Conservation (phyloP, 208 protist genomes). For the Trichomonas vaginalis region DNA sequence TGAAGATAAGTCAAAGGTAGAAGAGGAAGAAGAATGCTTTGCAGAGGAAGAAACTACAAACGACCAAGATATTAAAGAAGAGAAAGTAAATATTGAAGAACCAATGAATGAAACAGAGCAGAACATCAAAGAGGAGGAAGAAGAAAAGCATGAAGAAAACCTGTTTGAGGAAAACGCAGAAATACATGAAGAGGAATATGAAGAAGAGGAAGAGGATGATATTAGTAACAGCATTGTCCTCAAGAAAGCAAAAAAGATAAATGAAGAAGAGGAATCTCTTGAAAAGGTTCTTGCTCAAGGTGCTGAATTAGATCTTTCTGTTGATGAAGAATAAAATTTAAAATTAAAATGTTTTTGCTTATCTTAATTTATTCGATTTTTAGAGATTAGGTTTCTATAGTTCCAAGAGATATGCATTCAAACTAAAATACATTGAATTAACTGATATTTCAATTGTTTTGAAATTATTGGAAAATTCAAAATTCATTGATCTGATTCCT, state of each 20-base stretch:
- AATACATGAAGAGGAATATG: background rate
- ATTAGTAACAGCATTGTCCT: background rate
- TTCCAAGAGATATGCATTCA: too few relatives aligned
- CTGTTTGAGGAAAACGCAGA: background rate
- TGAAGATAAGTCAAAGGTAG: background rate
- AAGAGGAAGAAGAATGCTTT: background rate
- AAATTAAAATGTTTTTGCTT: too few relatives aligned
- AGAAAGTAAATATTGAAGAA: background rate
- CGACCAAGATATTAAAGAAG: background rate
- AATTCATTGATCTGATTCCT: too few relatives aligned
- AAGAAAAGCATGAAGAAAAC: background rate
- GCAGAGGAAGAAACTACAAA: background rate
- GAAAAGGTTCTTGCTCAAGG: background rate
- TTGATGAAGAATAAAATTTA: background rate
- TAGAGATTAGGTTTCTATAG: too few relatives aligned
- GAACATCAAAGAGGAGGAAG: background rate
- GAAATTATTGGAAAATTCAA: too few relatives aligned
- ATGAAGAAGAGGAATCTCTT: background rate
- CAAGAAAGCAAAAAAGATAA: background rate
- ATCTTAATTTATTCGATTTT: too few relatives aligned
- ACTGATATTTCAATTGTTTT: too few relatives aligned
- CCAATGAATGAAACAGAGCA: background rate
- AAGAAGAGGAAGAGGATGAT: background rate
- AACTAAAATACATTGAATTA: too few relatives aligned
- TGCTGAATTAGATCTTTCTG: background rate